Evolutionary conservation across 2,329 filamentous ascomycete species (phyloP).

Genomic region (Helicocarpus griseus): DNA sequence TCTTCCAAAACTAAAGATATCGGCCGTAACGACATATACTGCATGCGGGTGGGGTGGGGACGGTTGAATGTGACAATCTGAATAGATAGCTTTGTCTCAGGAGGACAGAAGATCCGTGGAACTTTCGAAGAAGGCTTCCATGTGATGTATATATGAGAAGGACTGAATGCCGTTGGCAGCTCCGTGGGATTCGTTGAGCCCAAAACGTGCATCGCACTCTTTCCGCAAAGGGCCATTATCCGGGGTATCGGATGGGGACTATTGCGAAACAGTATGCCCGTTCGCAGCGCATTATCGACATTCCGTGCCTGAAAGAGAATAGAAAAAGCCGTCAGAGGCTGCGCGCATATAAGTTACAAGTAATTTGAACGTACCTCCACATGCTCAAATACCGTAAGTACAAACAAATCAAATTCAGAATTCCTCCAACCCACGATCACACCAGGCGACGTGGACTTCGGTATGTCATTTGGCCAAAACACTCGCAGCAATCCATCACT

Average conservation of each 20-base stretch:
- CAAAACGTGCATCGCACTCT: slow-evolving; percentile 72
- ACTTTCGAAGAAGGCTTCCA: slow-evolving; percentile 41
- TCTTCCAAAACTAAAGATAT: slow-evolving; percentile 80
- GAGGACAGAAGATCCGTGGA: slow-evolving; percentile 63
- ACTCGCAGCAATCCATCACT: slow-evolving; percentile 87
- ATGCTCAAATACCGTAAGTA: slow-evolving; percentile 80
- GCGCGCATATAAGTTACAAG: slow-evolving; percentile 5
- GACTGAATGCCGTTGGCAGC: slow-evolving; percentile 46
- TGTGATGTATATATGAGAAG: slow-evolving; percentile 59
- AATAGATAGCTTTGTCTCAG: slow-evolving; percentile 57
- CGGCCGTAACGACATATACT: slow-evolving; percentile 85
- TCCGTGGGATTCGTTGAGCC: slow-evolving; percentile 63
- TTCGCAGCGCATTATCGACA: slow-evolving; percentile 79
- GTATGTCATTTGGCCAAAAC: slow-evolving; percentile 91
- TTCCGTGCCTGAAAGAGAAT: slow-evolving; percentile 50
- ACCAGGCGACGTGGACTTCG: slow-evolving; percentile 61
- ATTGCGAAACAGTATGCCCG: slow-evolving; percentile 73
- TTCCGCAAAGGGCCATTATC: slow-evolving; percentile 77
- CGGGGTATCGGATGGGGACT: slow-evolving; percentile 69
- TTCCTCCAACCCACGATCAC: slow-evolving; percentile 95
- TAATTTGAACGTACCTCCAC: slow-evolving; percentile 59
- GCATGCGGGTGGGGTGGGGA: slow-evolving; percentile 79
- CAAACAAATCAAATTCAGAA: slow-evolving; percentile 79
- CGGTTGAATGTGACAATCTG: slow-evolving; percentile 86
- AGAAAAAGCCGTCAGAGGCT: not conserved